Conservation (phyloP, 1,284 basidiomycete genomes). For the Trametes hirsuta region DNA sequence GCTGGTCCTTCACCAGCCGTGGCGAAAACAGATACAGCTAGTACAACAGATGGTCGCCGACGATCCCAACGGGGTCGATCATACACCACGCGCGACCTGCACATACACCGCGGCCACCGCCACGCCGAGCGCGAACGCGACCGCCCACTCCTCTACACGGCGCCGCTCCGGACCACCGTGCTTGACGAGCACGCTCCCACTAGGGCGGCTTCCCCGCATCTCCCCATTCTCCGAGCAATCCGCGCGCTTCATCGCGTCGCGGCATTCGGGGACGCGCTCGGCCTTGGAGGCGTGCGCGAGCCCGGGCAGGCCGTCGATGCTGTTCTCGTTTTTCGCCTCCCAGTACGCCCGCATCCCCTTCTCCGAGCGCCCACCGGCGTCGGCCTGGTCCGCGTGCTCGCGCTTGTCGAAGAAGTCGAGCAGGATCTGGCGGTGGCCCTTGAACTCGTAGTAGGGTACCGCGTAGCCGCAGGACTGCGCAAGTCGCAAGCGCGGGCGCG, state of each 20-base stretch:
- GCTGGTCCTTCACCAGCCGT: no score
- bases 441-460: constrained; percentile 55
- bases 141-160: constrained; percentile 19
- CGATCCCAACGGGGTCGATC: background rate
- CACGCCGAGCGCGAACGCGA: constrained; percentile 28
- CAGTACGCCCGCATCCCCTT: constrained; percentile 51
- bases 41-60: no score
- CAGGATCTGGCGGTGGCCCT: constrained; percentile 47
- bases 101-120: constrained; percentile 20
- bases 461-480: constrained; percentile 57
- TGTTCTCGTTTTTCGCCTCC: constrained; percentile 45
- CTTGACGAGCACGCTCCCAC: background rate
- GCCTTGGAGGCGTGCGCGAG: constrained; percentile 1
- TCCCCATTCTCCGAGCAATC: constrained; percentile 8
- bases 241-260: constrained; percentile 16
- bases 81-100: background rate
- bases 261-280: constrained; percentile 1
- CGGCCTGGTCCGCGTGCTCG: constrained; percentile 33
- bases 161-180: background rate
- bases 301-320: constrained; percentile 52
- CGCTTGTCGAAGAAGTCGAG: constrained; percentile 36
- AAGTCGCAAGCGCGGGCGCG: no score
- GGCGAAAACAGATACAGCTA: no score
- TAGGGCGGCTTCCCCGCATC: background rate
- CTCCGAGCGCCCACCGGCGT: constrained; percentile 22